A percentile compares a stretch with the other conserved stretches of the same genome.
Conservation (phyloP, 1,284 basidiomycete genomes). For the Blastosporella zonata region DNA sequence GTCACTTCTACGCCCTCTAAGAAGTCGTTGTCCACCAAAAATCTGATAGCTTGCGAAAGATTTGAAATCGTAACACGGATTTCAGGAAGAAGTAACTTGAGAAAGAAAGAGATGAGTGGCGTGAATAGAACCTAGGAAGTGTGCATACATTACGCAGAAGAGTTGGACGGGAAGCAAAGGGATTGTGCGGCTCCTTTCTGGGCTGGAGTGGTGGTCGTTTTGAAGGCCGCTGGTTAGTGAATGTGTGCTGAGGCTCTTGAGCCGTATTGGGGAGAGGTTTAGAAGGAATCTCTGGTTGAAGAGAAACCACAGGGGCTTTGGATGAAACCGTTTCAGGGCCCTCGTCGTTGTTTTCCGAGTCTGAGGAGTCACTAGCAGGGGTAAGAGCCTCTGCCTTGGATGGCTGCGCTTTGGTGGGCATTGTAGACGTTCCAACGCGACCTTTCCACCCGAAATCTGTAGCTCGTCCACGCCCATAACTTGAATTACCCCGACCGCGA, state of each 20-base stretch:
- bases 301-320: conserved; percentile 32
- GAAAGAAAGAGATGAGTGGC: conserved; percentile 2
- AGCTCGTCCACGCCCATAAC: conserved; percentile 22
- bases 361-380: conserved; percentile 3
- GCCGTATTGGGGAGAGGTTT: background rate
- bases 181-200: conserved; percentile 54
- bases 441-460: conserved; percentile 32
- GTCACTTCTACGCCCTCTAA: conserved; percentile 78
- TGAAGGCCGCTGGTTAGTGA: conserved; percentile 22
- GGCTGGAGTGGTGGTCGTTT: conserved; percentile 43
- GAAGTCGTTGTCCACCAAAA: conserved; percentile 92
- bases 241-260: background rate
- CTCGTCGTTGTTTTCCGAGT: conserved; percentile 35
- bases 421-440: conserved; percentile 8
- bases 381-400: background rate
- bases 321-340: conserved; percentile 65
- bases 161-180: conserved; percentile 65
- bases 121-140: background rate
- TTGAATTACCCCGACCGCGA: conserved; percentile 11
- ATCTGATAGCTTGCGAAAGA: conserved; percentile 90
- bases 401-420: background rate
- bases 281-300: background rate
- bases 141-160: conserved; percentile 74
- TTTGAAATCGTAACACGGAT: conserved; percentile 90
- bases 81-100: conserved; percentile 81